Percentiles rank a stretch among this genome's conserved stretches.
phyloP scores from a whole-genome alignment of 257 asterid genomes.

The Salvia hispanica region DNA sequence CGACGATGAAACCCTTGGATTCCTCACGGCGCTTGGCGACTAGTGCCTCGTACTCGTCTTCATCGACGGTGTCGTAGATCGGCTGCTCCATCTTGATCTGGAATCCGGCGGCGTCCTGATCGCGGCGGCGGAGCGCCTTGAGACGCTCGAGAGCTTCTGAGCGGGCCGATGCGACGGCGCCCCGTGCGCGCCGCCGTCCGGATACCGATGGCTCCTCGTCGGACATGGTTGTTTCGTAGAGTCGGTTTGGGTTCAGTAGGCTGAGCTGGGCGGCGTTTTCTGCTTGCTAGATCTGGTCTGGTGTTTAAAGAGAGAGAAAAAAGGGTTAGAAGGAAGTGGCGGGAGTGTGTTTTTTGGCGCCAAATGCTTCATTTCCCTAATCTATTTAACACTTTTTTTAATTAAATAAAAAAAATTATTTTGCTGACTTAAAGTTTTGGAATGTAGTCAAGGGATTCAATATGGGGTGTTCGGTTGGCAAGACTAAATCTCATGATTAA shows the following conservation, averaged over 20 bases:
- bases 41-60: conserved; percentile 73
- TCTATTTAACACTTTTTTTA: too few species aligned
- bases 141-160: conserved; percentile 74
- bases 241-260: neutral
- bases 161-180: conserved; percentile 53
- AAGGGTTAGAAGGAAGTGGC: conserved; percentile 20
- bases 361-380: neutral
- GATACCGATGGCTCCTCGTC: conserved; percentile 62
- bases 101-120: conserved; percentile 49
- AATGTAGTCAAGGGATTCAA: too few species aligned
- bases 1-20: conserved; percentile 70
- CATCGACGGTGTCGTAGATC: conserved; percentile 82
- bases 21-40: conserved; percentile 90
- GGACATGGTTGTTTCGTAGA: conserved; percentile 43
- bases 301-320: neutral
- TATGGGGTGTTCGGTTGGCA: too few species aligned
- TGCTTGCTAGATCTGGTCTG: conserved; percentile 29
- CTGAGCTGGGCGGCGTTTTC: neutral
- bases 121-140: conserved; percentile 59
- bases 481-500: too few species aligned
- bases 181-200: conserved; percentile 66
- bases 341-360: conserved; percentile 46
- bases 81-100: conserved; percentile 77
- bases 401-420: too few species aligned
- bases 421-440: too few species aligned